These are phyloP conservation scores for Ophiostoma quercus DNA, from an alignment of 2,329 filamentous ascomycete genomes.

Conservation along the genomic window DNA sequence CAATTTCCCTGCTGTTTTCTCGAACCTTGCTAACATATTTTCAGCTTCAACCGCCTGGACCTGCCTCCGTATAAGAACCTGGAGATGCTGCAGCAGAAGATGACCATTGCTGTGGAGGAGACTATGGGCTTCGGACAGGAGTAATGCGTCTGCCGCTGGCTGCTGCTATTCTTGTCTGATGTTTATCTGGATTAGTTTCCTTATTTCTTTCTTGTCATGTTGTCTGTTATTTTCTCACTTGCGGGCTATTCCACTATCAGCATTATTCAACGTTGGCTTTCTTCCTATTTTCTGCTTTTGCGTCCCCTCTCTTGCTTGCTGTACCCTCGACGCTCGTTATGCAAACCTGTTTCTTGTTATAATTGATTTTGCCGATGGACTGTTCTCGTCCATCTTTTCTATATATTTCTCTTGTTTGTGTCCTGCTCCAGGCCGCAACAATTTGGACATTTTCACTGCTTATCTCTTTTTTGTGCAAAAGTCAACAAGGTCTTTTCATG, in stretches of 20 bases:
- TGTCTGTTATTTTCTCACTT: background rate
- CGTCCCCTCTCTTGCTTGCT: background rate
- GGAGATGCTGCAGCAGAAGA: conserved; percentile 78
- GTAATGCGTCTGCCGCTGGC: conserved; percentile 44
- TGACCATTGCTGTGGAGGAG: conserved; percentile 96
- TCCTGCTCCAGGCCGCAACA: background rate
- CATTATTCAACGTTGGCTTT: conserved; percentile 15
- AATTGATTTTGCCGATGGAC: background rate
- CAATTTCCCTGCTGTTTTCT: background rate
- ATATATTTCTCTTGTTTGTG: conserved; percentile 3
- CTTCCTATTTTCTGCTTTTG: background rate
- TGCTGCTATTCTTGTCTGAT: background rate
- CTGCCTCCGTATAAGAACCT: conserved; percentile 87
- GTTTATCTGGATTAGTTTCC: conserved; percentile 3
- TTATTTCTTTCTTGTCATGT: conserved; percentile 1
- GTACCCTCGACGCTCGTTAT: background rate
- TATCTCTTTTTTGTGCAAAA: background rate
- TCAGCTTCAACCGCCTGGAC: conserved; percentile 93
- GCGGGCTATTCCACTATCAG: background rate
- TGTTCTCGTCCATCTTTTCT: background rate
- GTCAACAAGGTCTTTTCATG: background rate
- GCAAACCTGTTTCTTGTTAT: background rate
- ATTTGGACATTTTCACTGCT: background rate
- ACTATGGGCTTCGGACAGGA: conserved; percentile 99
- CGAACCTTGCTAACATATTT: conserved; percentile 29